Base-by-base conservation (phyloP, 768 basidiomycete species). In the Leccinum subgranulosum region DNA sequence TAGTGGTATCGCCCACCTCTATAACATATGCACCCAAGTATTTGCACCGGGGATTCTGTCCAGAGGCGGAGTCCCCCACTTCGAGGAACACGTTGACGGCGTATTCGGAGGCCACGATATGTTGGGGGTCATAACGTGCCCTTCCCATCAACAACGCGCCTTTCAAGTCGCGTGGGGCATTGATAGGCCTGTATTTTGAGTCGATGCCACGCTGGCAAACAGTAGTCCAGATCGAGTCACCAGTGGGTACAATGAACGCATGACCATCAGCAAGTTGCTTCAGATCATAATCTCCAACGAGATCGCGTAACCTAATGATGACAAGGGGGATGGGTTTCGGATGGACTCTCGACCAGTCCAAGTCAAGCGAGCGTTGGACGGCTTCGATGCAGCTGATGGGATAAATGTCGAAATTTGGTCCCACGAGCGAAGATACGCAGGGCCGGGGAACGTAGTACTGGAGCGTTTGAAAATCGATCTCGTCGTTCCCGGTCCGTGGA, bases 21-120 rank as follows among this genome's bases (percentile, higher is more conserved):
- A 72, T 36, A 4, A 72, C 45, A 49, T 51, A 70, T n/a, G 65
- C 63, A 53, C 69, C 71, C n/a, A 71, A 5, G 46, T 72, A 71
- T 48, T 66, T 43, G 47, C 62, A 59, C 0, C 9, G 8, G 8
- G 39, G 58, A 53, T 34, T 10, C 7, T 17, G 8, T 12, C 43
- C 49, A 2, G 17, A 10, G 3, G 21, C 11, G 41, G 48, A 2
- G 28, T 49, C n/a, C 5, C 52, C 34, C 1, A 51, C 0, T 50
- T 70, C 63, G 17, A 65, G 9, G 27, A 70, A 71, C 0, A 71
- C 48, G 46, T 73, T 73, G 2, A 71, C 61, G 17, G 71, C 67
- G 15, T 67, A 67, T 11, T 53, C 49, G 17, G 62, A 58, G 12
- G 60, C 61, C 7, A 60, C 55, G 27, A 61, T 49, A 6, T 66